A percentile compares a stretch with the other conserved stretches of the same genome.
Conservation (phyloP, 2,329 filamentous ascomycete species). For the Aspergillus sp. region DNA sequence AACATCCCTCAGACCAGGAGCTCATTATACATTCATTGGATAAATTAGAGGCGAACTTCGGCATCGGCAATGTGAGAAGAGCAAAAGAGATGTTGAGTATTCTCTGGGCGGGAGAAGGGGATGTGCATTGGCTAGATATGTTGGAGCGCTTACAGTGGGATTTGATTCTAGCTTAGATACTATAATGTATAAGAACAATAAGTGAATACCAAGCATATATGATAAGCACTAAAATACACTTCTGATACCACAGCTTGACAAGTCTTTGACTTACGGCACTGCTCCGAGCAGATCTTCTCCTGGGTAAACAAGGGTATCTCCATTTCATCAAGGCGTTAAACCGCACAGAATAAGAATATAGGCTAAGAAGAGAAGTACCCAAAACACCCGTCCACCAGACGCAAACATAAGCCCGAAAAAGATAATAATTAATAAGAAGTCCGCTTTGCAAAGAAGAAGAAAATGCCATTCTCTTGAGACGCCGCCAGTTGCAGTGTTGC, state of each 20-base stretch:
- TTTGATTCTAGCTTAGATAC: conserved; percentile 33
- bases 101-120: conserved; percentile 27
- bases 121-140: conserved; percentile 35
- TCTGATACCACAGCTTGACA: too few species aligned
- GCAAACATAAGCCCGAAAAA: neutral
- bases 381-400: neutral
- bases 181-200: too few species aligned
- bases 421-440: too few species aligned
- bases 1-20: conserved; percentile 22
- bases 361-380: neutral
- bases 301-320: conserved; percentile 5
- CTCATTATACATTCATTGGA: conserved; percentile 29
- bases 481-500: neutral
- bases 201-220: too few species aligned
- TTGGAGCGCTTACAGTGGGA: conserved; percentile 36
- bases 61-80: conserved; percentile 38
- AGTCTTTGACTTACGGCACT: too few species aligned
- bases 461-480: conserved; percentile 1
- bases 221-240: too few species aligned
- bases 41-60: conserved; percentile 37
- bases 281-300: too few species aligned
- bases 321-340: conserved; percentile 1
- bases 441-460: neutral
- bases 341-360: neutral
- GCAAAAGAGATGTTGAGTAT: conserved; percentile 34